phyloP scores from a whole-genome alignment of 305 asterid species.

The Solanum hybrid region DNA sequence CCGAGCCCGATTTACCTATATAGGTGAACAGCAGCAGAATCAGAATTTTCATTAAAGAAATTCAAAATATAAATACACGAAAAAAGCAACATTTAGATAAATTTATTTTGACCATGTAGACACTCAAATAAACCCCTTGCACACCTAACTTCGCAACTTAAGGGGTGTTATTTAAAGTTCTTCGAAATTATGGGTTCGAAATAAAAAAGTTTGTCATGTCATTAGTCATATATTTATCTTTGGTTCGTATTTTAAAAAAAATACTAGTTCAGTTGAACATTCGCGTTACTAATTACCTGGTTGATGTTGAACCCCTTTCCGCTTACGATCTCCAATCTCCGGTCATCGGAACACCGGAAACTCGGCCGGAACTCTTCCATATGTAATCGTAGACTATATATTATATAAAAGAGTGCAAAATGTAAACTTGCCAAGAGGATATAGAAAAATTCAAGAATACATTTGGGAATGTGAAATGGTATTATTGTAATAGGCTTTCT shows the following conservation, averaged over 20 bases:
- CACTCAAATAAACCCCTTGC: not conserved
- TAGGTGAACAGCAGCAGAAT: not conserved
- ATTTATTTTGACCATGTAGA: not conserved
- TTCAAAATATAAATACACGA: not conserved
- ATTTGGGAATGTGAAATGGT: constrained; percentile 1
- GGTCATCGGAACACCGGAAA: constrained; percentile 14
- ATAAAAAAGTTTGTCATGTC: not conserved
- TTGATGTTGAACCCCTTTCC: constrained; percentile 14
- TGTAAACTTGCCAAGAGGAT: not conserved
- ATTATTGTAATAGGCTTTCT: not conserved
- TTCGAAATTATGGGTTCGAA: not conserved
- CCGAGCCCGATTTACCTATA: constrained; percentile 1
- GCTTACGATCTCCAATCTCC: constrained; percentile 19
- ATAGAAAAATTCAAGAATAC: not conserved
- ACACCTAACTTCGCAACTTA: not conserved
- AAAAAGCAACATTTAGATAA: not conserved
- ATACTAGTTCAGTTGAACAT: not conserved
- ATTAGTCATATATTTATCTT: not conserved
- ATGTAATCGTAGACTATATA: not conserved
- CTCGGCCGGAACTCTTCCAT: constrained; percentile 25
- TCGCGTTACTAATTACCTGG: not conserved
- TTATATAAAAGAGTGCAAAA: not conserved
- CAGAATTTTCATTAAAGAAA: not conserved
- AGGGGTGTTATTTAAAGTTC: not conserved
- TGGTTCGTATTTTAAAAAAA: not conserved